phyloP scores from a whole-genome alignment of 2,329 filamentous ascomycete species.

The Ophiostoma perfectum region DNA sequence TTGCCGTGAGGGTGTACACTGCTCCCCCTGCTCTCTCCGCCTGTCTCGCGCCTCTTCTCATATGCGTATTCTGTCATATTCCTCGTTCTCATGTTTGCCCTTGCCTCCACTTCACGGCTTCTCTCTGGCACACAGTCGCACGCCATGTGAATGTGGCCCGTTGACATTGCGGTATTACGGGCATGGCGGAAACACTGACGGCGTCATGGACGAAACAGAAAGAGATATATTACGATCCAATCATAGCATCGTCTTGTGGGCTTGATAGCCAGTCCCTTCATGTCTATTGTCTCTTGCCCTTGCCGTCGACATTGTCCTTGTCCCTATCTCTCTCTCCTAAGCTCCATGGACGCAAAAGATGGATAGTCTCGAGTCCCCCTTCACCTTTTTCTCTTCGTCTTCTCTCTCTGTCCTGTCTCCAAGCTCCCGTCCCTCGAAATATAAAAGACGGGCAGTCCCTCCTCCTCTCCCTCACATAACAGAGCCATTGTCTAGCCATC shows the following conservation, averaged over 20 bases:
- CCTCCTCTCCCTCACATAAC: neutral
- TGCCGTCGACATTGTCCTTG: neutral
- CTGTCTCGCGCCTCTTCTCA: neutral
- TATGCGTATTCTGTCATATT: neutral
- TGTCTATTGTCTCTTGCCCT: neutral
- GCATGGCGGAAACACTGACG: neutral
- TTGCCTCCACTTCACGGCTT: slow-evolving; percentile 1
- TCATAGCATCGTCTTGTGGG: neutral
- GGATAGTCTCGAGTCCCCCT: neutral
- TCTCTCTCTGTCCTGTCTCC: neutral
- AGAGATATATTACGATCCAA: slow-evolving; percentile 20
- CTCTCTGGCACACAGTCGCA: neutral
- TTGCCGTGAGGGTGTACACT: too few species aligned
- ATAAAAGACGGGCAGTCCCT: neutral
- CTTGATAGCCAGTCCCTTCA: neutral
- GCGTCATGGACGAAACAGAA: slow-evolving; percentile 12
- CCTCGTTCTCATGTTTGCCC: neutral
- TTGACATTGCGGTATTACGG: neutral
- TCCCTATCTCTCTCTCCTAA: neutral
- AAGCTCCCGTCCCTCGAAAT: neutral
- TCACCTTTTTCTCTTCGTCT: neutral
- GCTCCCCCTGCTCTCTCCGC: neutral
- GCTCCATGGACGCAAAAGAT: neutral
- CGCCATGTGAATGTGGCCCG: slow-evolving; percentile 11
- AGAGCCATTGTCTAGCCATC: neutral